These are phyloP conservation scores for Salix udensis DNA, from an alignment of 345 rosid species.

Conservation along the genomic window DNA sequence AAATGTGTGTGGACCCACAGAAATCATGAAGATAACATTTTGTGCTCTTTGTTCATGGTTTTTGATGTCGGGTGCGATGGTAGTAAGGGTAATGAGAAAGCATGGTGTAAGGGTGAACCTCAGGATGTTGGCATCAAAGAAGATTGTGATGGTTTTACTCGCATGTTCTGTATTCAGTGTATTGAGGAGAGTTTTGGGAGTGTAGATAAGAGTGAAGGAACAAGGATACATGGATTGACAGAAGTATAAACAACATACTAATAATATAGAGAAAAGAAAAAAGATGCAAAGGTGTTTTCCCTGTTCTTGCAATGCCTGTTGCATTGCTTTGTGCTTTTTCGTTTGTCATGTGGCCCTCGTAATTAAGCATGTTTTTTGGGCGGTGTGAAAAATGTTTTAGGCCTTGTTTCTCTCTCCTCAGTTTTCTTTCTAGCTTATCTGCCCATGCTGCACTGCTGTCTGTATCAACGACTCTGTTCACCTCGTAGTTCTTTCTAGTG, in stretches of 20 bases:
- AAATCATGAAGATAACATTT: conserved; percentile 38
- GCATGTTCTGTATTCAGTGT: conserved; percentile 37
- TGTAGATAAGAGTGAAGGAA: conserved; percentile 14
- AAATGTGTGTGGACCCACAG: conserved; percentile 37
- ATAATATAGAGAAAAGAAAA: neutral
- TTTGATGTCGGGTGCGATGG: conserved; percentile 31
- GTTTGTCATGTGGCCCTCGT: neutral
- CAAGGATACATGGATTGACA: neutral
- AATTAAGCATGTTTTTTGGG: neutral
- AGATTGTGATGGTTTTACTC: conserved; percentile 50
- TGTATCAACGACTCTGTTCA: too few species aligned
- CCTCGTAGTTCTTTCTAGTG: too few species aligned
- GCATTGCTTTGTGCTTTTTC: neutral
- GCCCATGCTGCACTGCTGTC: too few species aligned
- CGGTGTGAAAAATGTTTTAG: neutral
- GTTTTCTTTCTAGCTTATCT: neutral
- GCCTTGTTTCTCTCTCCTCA: neutral
- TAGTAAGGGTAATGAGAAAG: conserved; percentile 54
- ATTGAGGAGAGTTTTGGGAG: conserved; percentile 41
- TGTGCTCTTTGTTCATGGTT: conserved; percentile 46
- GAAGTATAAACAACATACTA: neutral
- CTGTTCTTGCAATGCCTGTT: neutral
- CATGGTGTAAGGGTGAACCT: conserved; percentile 63
- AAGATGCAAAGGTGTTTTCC: too few species aligned
- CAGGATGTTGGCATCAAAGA: conserved; percentile 76